Evolutionary conservation across 2,329 filamentous ascomycete species (phyloP).

Genomic region (Pseudogymnoascus sp.): DNA sequence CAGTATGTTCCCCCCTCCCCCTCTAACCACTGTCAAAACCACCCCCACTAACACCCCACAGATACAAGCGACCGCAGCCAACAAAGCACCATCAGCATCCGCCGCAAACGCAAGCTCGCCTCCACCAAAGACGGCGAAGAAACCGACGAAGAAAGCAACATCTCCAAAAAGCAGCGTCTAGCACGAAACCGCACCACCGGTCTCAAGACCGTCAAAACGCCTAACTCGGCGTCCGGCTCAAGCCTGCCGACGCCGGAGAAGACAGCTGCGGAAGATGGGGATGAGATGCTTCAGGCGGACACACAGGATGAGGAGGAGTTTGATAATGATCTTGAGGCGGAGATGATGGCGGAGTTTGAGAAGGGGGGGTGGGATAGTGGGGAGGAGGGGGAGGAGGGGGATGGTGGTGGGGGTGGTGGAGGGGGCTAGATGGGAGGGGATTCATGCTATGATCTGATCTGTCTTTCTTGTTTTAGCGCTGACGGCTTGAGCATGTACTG

Average conservation of each 20-base stretch:
- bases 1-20: not conserved
- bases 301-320: slow-evolving; percentile 35
- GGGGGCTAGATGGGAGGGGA: not conserved
- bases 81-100: slow-evolving; percentile 11
- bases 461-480: not conserved
- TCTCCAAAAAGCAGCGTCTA: slow-evolving; percentile 44
- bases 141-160: slow-evolving; percentile 38
- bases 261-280: slow-evolving; percentile 37
- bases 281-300: slow-evolving; percentile 28
- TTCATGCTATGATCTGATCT: not conserved
- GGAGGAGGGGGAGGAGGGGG: slow-evolving; percentile 8
- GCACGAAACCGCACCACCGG: slow-evolving; percentile 38
- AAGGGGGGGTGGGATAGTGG: slow-evolving; percentile 28
- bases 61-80: slow-evolving; percentile 13
- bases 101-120: slow-evolving; percentile 18
- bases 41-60: not conserved
- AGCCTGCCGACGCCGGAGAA: slow-evolving; percentile 35
- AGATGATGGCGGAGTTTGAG: slow-evolving; percentile 36
- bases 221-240: slow-evolving; percentile 30
- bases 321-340: slow-evolving; percentile 51
- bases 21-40: not conserved
- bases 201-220: slow-evolving; percentile 38
- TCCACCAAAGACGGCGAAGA: slow-evolving; percentile 37
- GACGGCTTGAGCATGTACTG: not conserved
- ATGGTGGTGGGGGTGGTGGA: not conserved